A percentile compares a stretch with the other conserved stretches of the same genome.
Evolutionary conservation across 176 grass and related monocot genomes (phyloP).

Genomic region (Ampelocalamus luodianensis): DNA sequence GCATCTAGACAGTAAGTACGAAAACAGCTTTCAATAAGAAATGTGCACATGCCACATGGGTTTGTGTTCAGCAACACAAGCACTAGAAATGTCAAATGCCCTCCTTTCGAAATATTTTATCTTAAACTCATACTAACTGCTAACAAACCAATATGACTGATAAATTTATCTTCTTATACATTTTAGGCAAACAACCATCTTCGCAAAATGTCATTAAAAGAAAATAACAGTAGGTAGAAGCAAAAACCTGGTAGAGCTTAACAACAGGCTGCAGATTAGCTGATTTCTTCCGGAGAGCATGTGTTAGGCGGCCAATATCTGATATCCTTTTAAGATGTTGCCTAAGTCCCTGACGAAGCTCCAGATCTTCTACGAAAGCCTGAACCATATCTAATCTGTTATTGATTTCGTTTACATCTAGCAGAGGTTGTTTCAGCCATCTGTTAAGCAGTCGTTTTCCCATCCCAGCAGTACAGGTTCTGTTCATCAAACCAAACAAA

Average conservation of each 20-base stretch:
- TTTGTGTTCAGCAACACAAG: constrained; percentile 27
- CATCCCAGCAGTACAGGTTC: constrained; percentile 98
- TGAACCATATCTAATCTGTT: constrained; percentile 88
- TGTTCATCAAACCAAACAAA: constrained; percentile 97
- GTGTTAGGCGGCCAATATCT: constrained; percentile 78
- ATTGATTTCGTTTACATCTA: constrained; percentile 88
- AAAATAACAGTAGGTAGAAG: constrained; percentile 24
- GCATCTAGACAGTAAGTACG: not conserved
- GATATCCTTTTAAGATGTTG: constrained; percentile 84
- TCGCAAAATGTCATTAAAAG: constrained; percentile 8
- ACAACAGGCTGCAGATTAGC: constrained; percentile 85
- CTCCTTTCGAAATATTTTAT: constrained; percentile 20
- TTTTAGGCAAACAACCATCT: constrained; percentile 35
- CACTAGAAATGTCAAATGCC: constrained; percentile 21
- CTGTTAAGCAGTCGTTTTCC: constrained; percentile 88
- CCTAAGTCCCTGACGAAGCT: constrained; percentile 80
- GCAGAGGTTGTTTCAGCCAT: constrained; percentile 93
- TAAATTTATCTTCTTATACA: constrained; percentile 30
- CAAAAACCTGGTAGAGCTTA: constrained; percentile 88
- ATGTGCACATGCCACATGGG: not conserved
- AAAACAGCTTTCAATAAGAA: constrained; percentile 9
- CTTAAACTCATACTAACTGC: constrained; percentile 2
- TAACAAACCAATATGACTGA: constrained; percentile 14
- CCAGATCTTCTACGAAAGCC: constrained; percentile 84
- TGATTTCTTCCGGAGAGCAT: constrained; percentile 66